Conservation (phyloP, 768 basidiomycete genomes). For the Boletus fagicola region DNA sequence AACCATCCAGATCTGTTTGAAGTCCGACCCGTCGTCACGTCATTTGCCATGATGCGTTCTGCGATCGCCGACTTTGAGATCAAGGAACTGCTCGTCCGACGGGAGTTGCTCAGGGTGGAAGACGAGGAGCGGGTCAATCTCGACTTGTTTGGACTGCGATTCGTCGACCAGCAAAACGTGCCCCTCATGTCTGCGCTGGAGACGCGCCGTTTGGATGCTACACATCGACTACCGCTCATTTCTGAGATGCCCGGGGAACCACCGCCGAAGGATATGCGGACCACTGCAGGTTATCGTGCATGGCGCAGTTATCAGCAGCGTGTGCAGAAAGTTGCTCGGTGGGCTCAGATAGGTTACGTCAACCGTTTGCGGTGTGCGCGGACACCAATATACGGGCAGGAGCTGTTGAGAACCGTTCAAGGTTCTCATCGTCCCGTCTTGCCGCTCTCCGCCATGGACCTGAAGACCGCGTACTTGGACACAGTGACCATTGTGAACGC, state of each 20-base stretch:
- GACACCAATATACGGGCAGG: constrained; percentile 44
- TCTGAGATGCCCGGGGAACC: constrained; percentile 57
- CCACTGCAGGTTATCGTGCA: constrained; percentile 65
- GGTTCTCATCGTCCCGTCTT: constrained; percentile 46
- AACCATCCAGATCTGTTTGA: constrained; percentile 94
- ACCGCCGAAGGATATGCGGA: constrained; percentile 73
- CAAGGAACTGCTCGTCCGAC: constrained; percentile 83
- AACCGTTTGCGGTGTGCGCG: constrained; percentile 68
- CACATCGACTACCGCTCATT: constrained; percentile 50
- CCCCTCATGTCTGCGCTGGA: constrained; percentile 54
- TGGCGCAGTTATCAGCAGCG: constrained; percentile 51
- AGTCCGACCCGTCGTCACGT: constrained; percentile 79
- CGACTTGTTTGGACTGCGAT: constrained; percentile 61
- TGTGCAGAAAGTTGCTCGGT: constrained; percentile 52
- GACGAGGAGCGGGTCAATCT: constrained; percentile 57
- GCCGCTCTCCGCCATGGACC: constrained; percentile 48
- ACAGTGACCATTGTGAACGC: constrained; percentile 41
- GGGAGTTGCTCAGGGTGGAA: constrained; percentile 57
- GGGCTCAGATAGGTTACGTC: constrained; percentile 69
- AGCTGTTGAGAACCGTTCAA: constrained; percentile 42
- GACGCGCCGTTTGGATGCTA: constrained; percentile 58
- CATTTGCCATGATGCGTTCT: constrained; percentile 71
- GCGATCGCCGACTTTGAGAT: constrained; percentile 78
- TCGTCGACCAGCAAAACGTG: constrained; percentile 54
- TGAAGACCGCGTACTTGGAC: constrained; percentile 41